These are phyloP conservation scores for Kockiozyma suomiensis DNA, from an alignment of 805 yeast genomes.

Conservation along the genomic window DNA sequence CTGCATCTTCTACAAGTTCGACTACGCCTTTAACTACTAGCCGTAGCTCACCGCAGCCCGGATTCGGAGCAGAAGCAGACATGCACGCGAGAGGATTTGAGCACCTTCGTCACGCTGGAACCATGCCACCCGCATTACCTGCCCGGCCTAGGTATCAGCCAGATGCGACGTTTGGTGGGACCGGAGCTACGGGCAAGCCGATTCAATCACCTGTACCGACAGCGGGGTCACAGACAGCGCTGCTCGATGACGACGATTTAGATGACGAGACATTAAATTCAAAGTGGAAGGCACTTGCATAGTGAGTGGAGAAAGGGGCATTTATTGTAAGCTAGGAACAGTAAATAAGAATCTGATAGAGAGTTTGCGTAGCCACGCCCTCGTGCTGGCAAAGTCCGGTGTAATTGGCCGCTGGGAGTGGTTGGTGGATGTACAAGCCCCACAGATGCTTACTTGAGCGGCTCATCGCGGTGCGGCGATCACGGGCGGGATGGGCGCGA, in stretches of 20 bases:
- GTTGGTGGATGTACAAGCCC: not conserved
- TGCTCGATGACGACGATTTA: constrained; percentile 22
- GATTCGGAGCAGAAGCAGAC: not conserved
- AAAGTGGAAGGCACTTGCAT: constrained; percentile 24
- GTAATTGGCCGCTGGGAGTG: constrained; percentile 3
- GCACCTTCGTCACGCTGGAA: not conserved
- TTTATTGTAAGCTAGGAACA: not conserved
- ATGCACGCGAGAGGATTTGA: not conserved
- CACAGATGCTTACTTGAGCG: not conserved
- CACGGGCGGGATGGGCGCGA: not conserved
- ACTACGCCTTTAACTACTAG: not conserved
- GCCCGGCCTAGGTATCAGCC: constrained; percentile 3
- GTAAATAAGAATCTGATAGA: not conserved
- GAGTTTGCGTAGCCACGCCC: constrained; percentile 7
- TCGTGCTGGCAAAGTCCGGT: not conserved
- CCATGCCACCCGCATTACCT: constrained; percentile 4
- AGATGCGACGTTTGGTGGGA: constrained; percentile 10
- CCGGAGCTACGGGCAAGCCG: constrained; percentile 1
- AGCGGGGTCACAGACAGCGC: constrained; percentile 9
- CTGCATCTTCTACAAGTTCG: not conserved
- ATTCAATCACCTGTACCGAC: not conserved
- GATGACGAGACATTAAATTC: constrained; percentile 10
- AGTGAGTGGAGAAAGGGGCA: not conserved
- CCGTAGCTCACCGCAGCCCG: not conserved
- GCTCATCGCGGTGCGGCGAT: not conserved